Percentiles rank a stretch among this genome's conserved stretches.
phyloP scores from a whole-genome alignment of 257 asterid species.

The Cinchona pubescens region DNA sequence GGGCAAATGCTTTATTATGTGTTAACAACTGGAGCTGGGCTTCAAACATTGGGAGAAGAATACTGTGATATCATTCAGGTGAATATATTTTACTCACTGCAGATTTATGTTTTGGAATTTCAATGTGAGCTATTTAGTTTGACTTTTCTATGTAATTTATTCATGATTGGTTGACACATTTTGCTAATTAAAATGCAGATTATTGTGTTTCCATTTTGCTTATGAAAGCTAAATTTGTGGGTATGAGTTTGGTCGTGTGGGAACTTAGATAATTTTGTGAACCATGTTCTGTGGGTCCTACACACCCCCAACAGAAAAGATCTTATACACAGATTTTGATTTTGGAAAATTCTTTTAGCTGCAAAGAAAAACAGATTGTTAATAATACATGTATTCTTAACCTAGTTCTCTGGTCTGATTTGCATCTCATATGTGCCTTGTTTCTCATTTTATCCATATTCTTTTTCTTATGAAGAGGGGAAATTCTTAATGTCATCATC shows the following conservation, averaged over 20 bases:
- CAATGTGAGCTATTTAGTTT: constrained; percentile 12
- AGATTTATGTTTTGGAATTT: neutral
- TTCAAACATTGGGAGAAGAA: constrained; percentile 97
- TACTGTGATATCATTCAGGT: constrained; percentile 97
- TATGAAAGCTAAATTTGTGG: neutral
- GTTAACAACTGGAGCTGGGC: constrained; percentile 91
- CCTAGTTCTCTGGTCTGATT: neutral
- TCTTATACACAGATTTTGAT: neutral
- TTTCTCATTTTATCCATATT: neutral
- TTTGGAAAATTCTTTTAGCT: neutral
- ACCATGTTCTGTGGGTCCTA: neutral
- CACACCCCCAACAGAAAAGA: no score
- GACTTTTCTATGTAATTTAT: neutral
- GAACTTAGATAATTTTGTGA: neutral
- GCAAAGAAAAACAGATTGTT: neutral
- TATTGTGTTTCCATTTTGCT: neutral
- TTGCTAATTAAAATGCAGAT: neutral
- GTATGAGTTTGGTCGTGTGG: neutral
- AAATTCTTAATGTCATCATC: neutral
- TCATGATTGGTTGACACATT: neutral
- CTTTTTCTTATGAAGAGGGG: no score
- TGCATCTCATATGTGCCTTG: neutral
- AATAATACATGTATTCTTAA: neutral
- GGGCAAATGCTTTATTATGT: constrained; percentile 95
- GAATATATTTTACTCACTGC: constrained; percentile 5